Percentiles rank a stretch among this genome's conserved stretches.
Evolutionary conservation across 495 filamentous ascomycete species (phyloP).

Genomic region (Pyrenopolyporus hunteri): DNA sequence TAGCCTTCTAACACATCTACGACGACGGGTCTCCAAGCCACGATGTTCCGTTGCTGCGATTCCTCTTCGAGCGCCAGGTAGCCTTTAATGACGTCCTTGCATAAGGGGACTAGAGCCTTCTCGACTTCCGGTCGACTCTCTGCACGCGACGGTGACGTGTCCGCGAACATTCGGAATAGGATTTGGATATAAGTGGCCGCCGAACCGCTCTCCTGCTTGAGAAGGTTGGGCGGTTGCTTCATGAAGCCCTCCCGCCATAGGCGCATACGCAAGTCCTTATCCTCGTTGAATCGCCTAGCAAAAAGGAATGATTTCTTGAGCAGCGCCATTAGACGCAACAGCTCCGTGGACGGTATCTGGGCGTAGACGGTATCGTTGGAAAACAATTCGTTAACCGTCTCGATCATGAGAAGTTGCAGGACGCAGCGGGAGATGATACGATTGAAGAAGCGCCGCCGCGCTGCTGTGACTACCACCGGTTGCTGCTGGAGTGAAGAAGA

Average conservation of each 20-base stretch:
- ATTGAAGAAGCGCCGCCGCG: conserved; percentile 96
- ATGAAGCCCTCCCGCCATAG: conserved; percentile 98
- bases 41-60: conserved; percentile 91
- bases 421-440: conserved; percentile 99
- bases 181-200: conserved; percentile 94
- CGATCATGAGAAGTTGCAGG: conserved; percentile 96
- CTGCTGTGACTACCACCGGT: conserved; percentile 87
- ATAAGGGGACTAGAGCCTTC: conserved; percentile 88
- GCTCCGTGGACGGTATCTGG: conserved; percentile 85
- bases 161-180: conserved; percentile 94
- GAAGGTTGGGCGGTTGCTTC: conserved; percentile 98
- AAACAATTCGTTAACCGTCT: conserved; percentile 97
- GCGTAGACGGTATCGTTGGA: conserved; percentile 95
- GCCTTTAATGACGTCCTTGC: conserved; percentile 85
- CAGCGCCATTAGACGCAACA: conserved; percentile 89
- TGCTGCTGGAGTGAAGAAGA: conserved; percentile 77
- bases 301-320: conserved; percentile 95
- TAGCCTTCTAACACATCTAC: conserved; percentile 98
- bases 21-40: conserved; percentile 95
- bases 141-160: conserved; percentile 80
- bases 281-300: conserved; percentile 94
- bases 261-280: conserved; percentile 92
- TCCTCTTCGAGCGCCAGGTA: conserved; percentile 89
- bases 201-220: conserved; percentile 94
- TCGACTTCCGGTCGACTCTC: conserved; percentile 82